Conservation (phyloP, 345 rosid species). For the Sisymbrium irio region DNA sequence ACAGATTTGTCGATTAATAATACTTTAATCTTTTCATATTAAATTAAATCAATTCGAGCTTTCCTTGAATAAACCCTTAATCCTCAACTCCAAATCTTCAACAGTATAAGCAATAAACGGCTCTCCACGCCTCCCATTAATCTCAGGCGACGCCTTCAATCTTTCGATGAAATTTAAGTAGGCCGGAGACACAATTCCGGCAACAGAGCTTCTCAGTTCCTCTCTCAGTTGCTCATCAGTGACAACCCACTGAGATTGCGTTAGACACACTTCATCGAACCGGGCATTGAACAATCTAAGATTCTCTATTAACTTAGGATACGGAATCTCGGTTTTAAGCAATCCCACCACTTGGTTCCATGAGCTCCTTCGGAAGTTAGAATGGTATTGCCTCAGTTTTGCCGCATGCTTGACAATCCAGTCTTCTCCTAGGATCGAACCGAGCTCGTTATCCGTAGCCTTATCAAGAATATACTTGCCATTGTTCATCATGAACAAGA, state of each 20-base stretch:
- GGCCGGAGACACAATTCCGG: conserved; percentile 51
- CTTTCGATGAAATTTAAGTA: conserved; percentile 45
- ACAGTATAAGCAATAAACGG: conserved; percentile 41
- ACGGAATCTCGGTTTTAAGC: conserved; percentile 45
- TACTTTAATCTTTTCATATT: background rate
- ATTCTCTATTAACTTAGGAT: conserved; percentile 41
- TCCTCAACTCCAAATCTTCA: conserved; percentile 52
- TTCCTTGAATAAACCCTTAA: conserved; percentile 57
- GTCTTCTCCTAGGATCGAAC: conserved; percentile 65
- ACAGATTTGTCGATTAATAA: background rate
- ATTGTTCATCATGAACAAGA: conserved; percentile 84
- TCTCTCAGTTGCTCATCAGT: conserved; percentile 57
- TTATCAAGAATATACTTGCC: conserved; percentile 78
- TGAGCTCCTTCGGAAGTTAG: conserved; percentile 58
- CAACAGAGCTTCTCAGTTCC: conserved; percentile 48
- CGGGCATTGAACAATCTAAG: conserved; percentile 48
- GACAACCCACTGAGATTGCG: conserved; percentile 55
- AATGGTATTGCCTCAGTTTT: conserved; percentile 57
- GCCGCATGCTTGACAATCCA: conserved; percentile 77
- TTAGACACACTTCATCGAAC: conserved; percentile 51
- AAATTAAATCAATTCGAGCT: conserved; percentile 17
- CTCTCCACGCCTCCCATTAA: conserved; percentile 47
- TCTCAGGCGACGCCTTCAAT: conserved; percentile 51
- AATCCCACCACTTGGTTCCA: conserved; percentile 64
- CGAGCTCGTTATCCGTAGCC: conserved; percentile 62